phyloP scores from a whole-genome alignment of 106 monocot genomes.

The Posidonia australis region DNA sequence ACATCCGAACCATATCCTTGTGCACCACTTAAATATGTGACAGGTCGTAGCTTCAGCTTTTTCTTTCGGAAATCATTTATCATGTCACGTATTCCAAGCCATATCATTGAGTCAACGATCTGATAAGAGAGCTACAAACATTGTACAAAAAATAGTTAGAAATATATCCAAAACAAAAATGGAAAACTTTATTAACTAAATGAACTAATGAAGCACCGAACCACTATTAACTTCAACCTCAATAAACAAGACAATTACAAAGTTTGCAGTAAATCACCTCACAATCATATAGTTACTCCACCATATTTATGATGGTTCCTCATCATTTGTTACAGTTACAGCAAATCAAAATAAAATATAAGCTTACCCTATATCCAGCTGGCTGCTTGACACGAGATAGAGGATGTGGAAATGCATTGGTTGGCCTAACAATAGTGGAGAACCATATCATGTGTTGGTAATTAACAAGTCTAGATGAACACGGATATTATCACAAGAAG shows the following conservation, averaged over 20 bases:
- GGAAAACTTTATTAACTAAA: no score
- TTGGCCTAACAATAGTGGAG: slow-evolving; percentile 43
- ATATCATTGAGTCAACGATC: slow-evolving; percentile 27
- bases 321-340: neutral
- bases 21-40: slow-evolving; percentile 26
- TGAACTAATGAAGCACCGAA: no score
- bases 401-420: slow-evolving; percentile 96
- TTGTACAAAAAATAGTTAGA: slow-evolving; percentile 5
- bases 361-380: slow-evolving; percentile 70
- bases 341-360: neutral
- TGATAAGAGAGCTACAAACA: slow-evolving; percentile 17
- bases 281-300: neutral
- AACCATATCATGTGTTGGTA: neutral
- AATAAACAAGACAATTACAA: no score
- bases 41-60: slow-evolving; percentile 22
- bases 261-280: neutral
- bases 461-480: no score
- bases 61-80: slow-evolving; percentile 30
- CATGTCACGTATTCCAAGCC: slow-evolving; percentile 27
- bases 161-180: no score
- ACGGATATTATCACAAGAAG: no score
- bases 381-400: slow-evolving; percentile 83
- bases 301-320: neutral
- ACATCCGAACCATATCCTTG: slow-evolving; percentile 11
- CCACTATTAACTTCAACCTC: no score